Conservation (phyloP, 768 basidiomycete genomes). For the Tremella yokohamensis region DNA sequence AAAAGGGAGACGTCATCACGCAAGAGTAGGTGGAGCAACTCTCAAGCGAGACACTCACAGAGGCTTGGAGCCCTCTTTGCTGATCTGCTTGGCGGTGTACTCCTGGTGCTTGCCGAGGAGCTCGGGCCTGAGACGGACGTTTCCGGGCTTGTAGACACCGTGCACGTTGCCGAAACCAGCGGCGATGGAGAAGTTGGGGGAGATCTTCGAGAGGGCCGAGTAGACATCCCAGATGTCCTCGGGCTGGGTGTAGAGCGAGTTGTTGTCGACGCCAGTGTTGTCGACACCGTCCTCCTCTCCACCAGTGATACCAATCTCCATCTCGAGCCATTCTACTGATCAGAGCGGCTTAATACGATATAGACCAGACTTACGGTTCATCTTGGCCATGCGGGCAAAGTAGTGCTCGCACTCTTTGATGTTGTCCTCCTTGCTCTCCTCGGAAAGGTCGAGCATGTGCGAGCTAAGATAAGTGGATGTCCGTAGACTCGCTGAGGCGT, state of each 20-base stretch:
- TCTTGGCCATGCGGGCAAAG: constrained; percentile 87
- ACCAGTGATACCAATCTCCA: constrained; percentile 99
- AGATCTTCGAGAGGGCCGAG: constrained; percentile 72
- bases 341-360: not conserved
- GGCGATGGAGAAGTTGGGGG: constrained; percentile 94
- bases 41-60: constrained; percentile 59
- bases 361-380: constrained; percentile 56
- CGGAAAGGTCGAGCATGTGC: constrained; percentile 98
- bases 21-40: not conserved
- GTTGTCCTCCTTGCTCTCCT: constrained; percentile 76
- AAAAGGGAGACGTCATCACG: not conserved
- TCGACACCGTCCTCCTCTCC: constrained; percentile 99
- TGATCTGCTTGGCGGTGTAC: constrained; percentile 66
- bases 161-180: constrained; percentile 99
- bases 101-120: constrained; percentile 87
- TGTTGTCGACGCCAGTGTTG: constrained; percentile 92
- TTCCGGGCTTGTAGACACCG: constrained; percentile 98
- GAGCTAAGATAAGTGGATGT: constrained; percentile 53
- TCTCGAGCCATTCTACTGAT: constrained; percentile 76
- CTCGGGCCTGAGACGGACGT: constrained; percentile 87
- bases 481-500: not conserved
- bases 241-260: constrained; percentile 92
- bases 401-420: constrained; percentile 89
- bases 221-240: constrained; percentile 92
- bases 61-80: constrained; percentile 62